phyloP scores from a whole-genome alignment of 768 basidiomycete species.

The Saitozyma podzolica region DNA sequence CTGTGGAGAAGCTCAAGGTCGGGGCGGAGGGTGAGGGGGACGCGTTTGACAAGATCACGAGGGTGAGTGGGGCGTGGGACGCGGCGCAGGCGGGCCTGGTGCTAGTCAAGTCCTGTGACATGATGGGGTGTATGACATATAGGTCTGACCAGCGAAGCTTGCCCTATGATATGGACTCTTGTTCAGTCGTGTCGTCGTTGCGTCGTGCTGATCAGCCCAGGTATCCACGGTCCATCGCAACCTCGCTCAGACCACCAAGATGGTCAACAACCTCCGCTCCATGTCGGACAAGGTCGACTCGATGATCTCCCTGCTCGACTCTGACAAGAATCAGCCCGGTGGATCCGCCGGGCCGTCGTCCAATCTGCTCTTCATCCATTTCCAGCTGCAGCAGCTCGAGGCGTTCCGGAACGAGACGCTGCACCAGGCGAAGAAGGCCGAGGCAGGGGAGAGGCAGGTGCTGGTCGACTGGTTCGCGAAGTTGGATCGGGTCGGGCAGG shows the following conservation, averaged over 20 bases:
- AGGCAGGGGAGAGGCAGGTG: constrained; percentile 65
- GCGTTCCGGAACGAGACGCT: constrained; percentile 91
- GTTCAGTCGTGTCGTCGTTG: too few species aligned
- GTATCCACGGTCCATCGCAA: constrained; percentile 94
- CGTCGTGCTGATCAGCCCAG: constrained; percentile 53
- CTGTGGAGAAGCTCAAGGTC: constrained; percentile 71
- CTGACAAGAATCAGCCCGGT: constrained; percentile 72
- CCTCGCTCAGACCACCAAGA: constrained; percentile 91
- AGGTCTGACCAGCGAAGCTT: too few species aligned
- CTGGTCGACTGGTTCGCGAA: constrained; percentile 71
- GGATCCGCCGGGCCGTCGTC: constrained; percentile 67
- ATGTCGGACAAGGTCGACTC: constrained; percentile 82
- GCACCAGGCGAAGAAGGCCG: constrained; percentile 81
- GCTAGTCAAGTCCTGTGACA: neutral
- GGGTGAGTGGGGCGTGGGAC: constrained; percentile 58
- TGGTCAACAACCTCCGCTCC: constrained; percentile 88
- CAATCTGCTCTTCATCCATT: constrained; percentile 86
- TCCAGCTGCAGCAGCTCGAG: constrained; percentile 87
- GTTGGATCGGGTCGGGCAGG: constrained; percentile 72
- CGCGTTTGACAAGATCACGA: constrained; percentile 93
- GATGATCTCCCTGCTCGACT: constrained; percentile 73
- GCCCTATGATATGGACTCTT: too few species aligned
- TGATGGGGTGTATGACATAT: too few species aligned
- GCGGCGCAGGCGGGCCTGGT: neutral
- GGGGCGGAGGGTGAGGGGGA: constrained; percentile 73